These are phyloP conservation scores for Cutaneotrichosporon cutaneum DNA, from an alignment of 1,284 basidiomycete species.

Conservation along the genomic window DNA sequence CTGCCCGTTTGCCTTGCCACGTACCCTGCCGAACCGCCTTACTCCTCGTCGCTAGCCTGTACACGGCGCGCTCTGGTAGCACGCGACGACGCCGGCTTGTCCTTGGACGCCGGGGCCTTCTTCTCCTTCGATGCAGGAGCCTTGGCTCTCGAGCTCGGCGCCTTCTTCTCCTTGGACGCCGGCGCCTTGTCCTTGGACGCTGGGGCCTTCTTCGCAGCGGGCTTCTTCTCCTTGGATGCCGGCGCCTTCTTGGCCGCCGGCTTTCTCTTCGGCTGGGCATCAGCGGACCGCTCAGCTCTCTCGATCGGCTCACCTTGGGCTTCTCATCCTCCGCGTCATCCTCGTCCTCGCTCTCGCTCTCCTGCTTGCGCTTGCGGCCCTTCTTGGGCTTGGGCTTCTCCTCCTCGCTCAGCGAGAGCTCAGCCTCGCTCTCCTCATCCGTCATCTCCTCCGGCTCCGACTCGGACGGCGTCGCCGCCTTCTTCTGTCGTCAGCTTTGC, in stretches of 20 bases:
- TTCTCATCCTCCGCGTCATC: conserved; percentile 21
- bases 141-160: too few species aligned
- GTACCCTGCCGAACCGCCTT: neutral
- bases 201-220: neutral
- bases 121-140: neutral
- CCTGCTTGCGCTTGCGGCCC: conserved; percentile 6
- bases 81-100: conserved; percentile 4
- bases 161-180: too few species aligned
- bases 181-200: conserved; percentile 2
- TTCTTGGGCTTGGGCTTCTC: conserved; percentile 10
- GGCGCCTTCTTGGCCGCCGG: neutral
- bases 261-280: neutral
- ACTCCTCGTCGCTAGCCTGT: neutral
- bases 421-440: conserved; percentile 2
- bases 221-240: neutral
- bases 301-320: conserved; percentile 6
- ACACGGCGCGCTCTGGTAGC: neutral
- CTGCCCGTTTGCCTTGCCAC: too few species aligned
- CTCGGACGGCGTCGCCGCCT: conserved; percentile 3
- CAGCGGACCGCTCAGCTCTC: too few species aligned
- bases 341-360: conserved; percentile 6
- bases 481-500: conserved; percentile 1
- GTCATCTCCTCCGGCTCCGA: conserved; percentile 4
- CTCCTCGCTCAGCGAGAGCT: neutral
- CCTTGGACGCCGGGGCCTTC: neutral